Conservation (phyloP, 441 rosid genomes). For the Adansonia rubrostipa region DNA sequence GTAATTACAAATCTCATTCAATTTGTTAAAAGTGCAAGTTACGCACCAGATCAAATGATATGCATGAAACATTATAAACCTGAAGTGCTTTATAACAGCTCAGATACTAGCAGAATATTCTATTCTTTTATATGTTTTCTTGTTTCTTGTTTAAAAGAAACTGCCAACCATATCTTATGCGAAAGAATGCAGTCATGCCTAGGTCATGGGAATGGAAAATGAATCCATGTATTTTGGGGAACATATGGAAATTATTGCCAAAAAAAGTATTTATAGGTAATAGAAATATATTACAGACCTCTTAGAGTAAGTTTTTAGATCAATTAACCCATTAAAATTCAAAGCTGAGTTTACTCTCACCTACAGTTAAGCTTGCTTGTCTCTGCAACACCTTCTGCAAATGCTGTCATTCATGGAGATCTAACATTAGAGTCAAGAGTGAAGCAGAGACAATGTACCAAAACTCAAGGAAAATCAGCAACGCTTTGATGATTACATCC, state of each 20-base stretch:
- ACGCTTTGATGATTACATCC: background rate
- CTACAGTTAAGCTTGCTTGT: constrained; percentile 77
- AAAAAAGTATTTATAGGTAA: background rate
- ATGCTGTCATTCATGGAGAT: constrained; percentile 42
- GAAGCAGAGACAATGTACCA: constrained; percentile 17
- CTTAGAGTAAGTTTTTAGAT: constrained; percentile 35
- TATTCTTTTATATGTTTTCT: background rate
- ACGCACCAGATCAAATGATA: background rate
- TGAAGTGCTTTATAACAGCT: background rate
- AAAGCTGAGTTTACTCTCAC: constrained; percentile 43
- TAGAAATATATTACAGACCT: constrained; percentile 23
- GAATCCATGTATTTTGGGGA: background rate
- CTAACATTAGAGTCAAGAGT: constrained; percentile 24
- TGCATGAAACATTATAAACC: background rate
- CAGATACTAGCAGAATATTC: background rate
- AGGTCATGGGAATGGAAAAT: background rate
- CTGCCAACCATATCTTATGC: background rate
- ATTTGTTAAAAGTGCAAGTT: background rate
- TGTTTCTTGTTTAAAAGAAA: constrained; percentile 12
- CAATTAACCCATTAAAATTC: constrained; percentile 35
- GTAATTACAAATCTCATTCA: background rate
- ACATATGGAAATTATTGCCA: background rate
- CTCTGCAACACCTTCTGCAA: constrained; percentile 75
- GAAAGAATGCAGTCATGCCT: background rate
- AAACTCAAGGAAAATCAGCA: constrained; percentile 25